Evolutionary conservation across 345 rosid genomes (phyloP), one percentile per base, ranked within the genome.

Genomic region (Rhodomyrtus tomentosa): DNA sequence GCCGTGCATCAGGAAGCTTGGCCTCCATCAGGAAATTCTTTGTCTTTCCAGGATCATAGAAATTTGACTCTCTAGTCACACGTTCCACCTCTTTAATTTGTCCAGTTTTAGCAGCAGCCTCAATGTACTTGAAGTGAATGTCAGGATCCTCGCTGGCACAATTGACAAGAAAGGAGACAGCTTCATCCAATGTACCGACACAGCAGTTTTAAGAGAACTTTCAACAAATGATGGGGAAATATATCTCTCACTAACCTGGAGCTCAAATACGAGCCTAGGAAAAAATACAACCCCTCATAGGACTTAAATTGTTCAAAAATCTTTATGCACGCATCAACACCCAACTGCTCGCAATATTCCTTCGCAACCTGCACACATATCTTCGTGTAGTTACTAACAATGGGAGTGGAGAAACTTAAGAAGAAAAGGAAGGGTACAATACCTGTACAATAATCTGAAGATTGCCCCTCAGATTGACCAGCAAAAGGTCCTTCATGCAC

Each of bases 71-170:
- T 85, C 99, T 94, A 74, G 99, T 96, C 82, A 98, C 99, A 32
- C 99, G 99, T 91, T 98, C 99, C 86, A 98, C 99, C 91, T 98
- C 99, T 89, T 98, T 98, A 88, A 98, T 92, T 87, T 98, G 92
- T n/a, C 99, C 99, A 83, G 98, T 96, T 89, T 94, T 96, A n/a
- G 99, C 98, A 88, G 98, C 98, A 50, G 99, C 95, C 89, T 96
- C 99, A 56, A 96, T 96, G 92, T 96, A 96, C 93, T 96, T 96
- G 88, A 95, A 96, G 89, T 95, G 98, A 87, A 95, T 93, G 84
- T 96, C 99, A 83, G 99, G 99, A 88, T 96, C 98, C 95, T 96
- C 99, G 87, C 99, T 96, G 93, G 86, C 54, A 83, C 79, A 89
- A 73, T 85, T 62, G 7, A 82, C 59, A 82, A 84, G 83, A 58